Base-by-base conservation (phyloP, 768 basidiomycete genomes). In the Amanita inopinata region DNA sequence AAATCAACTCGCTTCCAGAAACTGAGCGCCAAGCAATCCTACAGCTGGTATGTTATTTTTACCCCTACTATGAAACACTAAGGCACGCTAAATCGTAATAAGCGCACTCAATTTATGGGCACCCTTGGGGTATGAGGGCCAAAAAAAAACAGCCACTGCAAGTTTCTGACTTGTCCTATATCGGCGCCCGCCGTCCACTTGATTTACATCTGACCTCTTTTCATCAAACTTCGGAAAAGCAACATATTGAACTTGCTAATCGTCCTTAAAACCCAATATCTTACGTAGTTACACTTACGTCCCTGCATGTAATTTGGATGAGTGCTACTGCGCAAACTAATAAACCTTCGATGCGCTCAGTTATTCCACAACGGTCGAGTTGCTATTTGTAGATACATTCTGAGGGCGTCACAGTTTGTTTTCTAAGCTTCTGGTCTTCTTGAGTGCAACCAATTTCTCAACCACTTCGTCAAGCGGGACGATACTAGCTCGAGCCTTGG, bases 1-100 rank as follows among this genome's bases (percentile, higher is more conserved):
- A 94, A 58, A 85, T 97, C 48, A 80, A 79, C 35, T 74, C 74
- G 5, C 63, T 96, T 37, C 85, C 89, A 20, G 81, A 85, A 3
- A 69, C 71, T 1, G 90, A 94, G 52, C 71, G 83, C 24, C 71
- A 74, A 0, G 82, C 88, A 8, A 88, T 97, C 20, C 70, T 85
- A 59, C 79, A 83, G 57, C 57, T 94, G 58, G 89, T 91, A 18
- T n/a, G 60, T 56, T 22, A 25, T 36, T n/a, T 28, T 17, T 41
- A 43, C 34, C 28, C 5, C 51, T 19, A 4, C 17, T 23, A 7
- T 31, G 12, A 20, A 43, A 22, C 23, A 14, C 12, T 15, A 14
- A 15, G 9, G 19, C 23, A 27, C 14, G 14, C 9, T 14, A 18
- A 14, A 15, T 38, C 35, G 17, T 23, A 17, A 45, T 15, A 47